Conservation (phyloP, 2,329 filamentous ascomycete species). For the Aspergillus quadricinctus region DNA sequence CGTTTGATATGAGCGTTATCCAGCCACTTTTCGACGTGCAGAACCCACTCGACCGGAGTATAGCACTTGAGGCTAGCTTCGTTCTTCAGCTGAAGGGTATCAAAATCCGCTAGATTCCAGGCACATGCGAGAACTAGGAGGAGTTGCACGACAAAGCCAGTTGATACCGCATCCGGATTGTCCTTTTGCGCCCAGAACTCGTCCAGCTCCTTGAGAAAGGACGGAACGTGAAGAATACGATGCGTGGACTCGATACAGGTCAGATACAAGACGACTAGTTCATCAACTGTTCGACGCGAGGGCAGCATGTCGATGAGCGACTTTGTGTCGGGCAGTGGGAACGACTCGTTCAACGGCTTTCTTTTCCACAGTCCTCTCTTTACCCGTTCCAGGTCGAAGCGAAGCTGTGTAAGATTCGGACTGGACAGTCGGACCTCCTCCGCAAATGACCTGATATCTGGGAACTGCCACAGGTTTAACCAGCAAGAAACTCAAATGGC, state of each 20-base stretch:
- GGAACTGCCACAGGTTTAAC: conserved; percentile 29
- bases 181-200: conserved; percentile 30
- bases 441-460: conserved; percentile 34
- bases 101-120: conserved; percentile 33
- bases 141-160: conserved; percentile 33
- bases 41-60: conserved; percentile 63
- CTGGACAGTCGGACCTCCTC: conserved; percentile 35
- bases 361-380: conserved; percentile 30
- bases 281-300: conserved; percentile 31
- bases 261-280: conserved; percentile 36
- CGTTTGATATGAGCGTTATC: conserved; percentile 67
- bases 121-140: conserved; percentile 36
- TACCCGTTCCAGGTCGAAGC: conserved; percentile 30
- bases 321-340: conserved; percentile 25
- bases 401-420: conserved; percentile 31
- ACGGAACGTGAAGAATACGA: conserved; percentile 38
- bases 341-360: conserved; percentile 24
- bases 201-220: conserved; percentile 37
- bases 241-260: conserved; percentile 38
- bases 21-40: conserved; percentile 83
- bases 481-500: not conserved
- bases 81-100: conserved; percentile 26
- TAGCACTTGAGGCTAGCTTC: conserved; percentile 24
- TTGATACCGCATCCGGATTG: conserved; percentile 22
- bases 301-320: conserved; percentile 34